A percentile compares a stretch with the other conserved stretches of the same genome.
These are phyloP conservation scores for Chrysochromulina tobinii DNA, from an alignment of 78 protist genomes.

Conservation along the genomic window DNA sequence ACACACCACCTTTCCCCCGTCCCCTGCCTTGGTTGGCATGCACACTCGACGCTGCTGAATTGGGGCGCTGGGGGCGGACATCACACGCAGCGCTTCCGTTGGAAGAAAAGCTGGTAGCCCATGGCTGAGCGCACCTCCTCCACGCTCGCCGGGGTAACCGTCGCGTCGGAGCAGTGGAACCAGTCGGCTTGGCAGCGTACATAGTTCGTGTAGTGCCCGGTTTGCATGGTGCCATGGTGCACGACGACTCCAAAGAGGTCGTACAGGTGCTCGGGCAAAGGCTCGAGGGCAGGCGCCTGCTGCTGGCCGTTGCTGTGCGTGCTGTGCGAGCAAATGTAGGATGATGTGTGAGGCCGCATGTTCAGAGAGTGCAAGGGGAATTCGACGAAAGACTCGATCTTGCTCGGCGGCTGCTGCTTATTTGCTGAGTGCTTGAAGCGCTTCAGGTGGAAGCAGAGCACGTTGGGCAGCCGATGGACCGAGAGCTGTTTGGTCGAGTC, in stretches of 20 bases:
- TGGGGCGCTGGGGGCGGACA: no score
- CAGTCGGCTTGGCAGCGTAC: background rate
- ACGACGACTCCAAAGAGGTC: background rate
- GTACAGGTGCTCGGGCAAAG: background rate
- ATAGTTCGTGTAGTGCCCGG: constrained; percentile 8
- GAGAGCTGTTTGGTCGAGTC: constrained; percentile 19
- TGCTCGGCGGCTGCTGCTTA: background rate
- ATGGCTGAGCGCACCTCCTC: no score
- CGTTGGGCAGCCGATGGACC: background rate
- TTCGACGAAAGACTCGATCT: background rate
- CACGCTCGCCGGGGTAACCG: no score
- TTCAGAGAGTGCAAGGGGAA: background rate
- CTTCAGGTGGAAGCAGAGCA: constrained; percentile 37
- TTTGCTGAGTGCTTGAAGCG: background rate
- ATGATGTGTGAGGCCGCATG: background rate
- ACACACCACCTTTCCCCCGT: no score
- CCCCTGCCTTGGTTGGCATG: no score
- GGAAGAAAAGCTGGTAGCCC: no score
- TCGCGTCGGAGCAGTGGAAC: background rate
- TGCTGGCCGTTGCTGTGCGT: background rate
- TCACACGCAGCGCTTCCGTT: no score
- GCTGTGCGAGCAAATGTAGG: background rate
- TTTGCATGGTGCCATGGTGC: background rate
- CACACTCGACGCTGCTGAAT: no score
- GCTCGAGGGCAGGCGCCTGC: background rate